Evolutionary conservation across 345 rosid species (phyloP).

Genomic region (Populus pruinosa): DNA sequence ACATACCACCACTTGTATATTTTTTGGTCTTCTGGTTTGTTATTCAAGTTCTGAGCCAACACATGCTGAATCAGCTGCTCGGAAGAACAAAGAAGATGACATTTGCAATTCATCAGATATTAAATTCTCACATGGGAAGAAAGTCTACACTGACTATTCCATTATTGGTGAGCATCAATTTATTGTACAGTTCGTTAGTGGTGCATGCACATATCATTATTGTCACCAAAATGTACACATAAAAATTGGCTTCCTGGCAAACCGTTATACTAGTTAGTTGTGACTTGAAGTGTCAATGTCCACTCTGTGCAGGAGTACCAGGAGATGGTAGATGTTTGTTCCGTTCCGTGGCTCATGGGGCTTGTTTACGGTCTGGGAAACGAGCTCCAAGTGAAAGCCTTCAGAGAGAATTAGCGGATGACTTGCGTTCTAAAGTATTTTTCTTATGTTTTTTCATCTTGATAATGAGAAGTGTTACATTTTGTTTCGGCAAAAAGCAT

Average conservation of each 20-base stretch:
- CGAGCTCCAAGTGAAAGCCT: constrained; percentile 54
- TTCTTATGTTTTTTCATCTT: not conserved
- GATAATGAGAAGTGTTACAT: not conserved
- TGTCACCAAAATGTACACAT: not conserved
- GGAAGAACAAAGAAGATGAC: constrained; percentile 33
- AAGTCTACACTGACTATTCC: constrained; percentile 72
- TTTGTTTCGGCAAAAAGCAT: not conserved
- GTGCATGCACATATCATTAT: not conserved
- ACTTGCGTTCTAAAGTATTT: constrained; percentile 56
- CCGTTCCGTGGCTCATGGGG: constrained; percentile 86
- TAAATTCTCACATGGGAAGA: constrained; percentile 60
- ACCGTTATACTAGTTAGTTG: not conserved
- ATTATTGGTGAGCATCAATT: constrained; percentile 56
- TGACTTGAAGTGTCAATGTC: constrained; percentile 7
- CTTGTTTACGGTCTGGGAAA: constrained; percentile 67
- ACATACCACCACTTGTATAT: constrained; percentile 46
- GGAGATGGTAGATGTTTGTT: constrained; percentile 98
- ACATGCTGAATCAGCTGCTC: constrained; percentile 52
- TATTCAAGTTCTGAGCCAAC: constrained; percentile 56
- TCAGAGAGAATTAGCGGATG: constrained; percentile 86
- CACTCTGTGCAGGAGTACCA: constrained; percentile 65
- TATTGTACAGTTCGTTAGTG: not conserved
- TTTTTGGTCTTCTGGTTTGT: constrained; percentile 66
- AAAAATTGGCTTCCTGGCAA: not conserved
- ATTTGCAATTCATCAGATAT: constrained; percentile 26